Conservation (phyloP, 176 grass and related monocot genomes). For the Ensete ventricosum region DNA sequence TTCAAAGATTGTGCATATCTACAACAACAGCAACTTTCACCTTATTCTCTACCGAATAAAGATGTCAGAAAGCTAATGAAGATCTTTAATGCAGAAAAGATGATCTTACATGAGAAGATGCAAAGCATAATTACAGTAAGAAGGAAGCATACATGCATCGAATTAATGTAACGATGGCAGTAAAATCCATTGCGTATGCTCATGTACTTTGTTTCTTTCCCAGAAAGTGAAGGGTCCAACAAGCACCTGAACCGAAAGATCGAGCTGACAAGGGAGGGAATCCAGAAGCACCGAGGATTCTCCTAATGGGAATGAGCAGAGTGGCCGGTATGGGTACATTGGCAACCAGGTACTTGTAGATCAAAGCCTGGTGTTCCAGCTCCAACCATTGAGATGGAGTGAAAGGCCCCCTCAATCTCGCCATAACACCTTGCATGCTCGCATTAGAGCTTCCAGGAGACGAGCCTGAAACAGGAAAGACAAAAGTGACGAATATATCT, state of each 20-base stretch:
- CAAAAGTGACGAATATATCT: neutral
- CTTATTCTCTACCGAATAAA: constrained; percentile 1
- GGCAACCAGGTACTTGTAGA: constrained; percentile 87
- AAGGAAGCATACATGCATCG: neutral
- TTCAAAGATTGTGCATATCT: neutral
- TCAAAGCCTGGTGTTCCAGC: constrained; percentile 88
- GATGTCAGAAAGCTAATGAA: neutral
- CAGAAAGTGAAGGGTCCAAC: neutral
- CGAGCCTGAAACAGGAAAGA: constrained; percentile 29
- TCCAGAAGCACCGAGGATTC: constrained; percentile 47
- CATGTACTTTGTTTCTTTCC: constrained; percentile 13
- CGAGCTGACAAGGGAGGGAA: constrained; percentile 13
- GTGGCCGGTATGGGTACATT: constrained; percentile 72
- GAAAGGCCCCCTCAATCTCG: constrained; percentile 71
- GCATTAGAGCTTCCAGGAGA: constrained; percentile 38
- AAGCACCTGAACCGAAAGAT: constrained; percentile 9
- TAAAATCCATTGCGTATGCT: constrained; percentile 5
- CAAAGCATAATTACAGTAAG: neutral
- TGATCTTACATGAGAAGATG: neutral
- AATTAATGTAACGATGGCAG: neutral
- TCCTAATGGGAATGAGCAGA: constrained; percentile 74
- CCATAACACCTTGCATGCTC: constrained; percentile 49
- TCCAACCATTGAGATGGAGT: constrained; percentile 97
- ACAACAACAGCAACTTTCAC: neutral
- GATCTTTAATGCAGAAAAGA: neutral